Evolutionary conservation across 2,329 filamentous ascomycete genomes (phyloP).

Genomic region (Hawksworthiomyces lignivorus): DNA sequence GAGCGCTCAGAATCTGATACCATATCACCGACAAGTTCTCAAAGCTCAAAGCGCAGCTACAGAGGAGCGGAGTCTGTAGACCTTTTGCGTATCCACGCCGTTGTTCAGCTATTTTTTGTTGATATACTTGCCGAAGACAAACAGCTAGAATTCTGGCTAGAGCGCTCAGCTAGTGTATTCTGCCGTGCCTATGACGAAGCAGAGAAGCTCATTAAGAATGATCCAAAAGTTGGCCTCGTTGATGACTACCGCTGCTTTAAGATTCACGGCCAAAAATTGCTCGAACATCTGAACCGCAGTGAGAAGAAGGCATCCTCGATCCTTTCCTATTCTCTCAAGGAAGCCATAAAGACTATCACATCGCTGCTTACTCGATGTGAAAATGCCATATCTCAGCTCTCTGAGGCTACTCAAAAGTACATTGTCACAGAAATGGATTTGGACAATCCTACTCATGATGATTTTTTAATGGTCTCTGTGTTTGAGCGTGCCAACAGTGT

Average conservation of each 20-base stretch:
- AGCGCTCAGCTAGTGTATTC: conserved; percentile 39
- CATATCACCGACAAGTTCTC: conserved; percentile 32
- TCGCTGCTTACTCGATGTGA: too few species aligned
- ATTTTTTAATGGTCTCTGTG: conserved; percentile 33
- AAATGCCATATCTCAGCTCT: conserved; percentile 34
- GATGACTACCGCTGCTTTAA: conserved; percentile 46
- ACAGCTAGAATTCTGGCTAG: conserved; percentile 39
- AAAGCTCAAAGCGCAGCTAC: conserved; percentile 26
- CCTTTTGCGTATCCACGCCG: conserved; percentile 41
- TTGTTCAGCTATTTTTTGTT: conserved; percentile 46
- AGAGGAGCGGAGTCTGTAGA: conserved; percentile 38
- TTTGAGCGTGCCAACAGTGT: conserved; percentile 43
- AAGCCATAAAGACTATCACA: too few species aligned
- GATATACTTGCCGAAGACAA: conserved; percentile 35
- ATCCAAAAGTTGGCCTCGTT: conserved; percentile 34
- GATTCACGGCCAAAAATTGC: conserved; percentile 42
- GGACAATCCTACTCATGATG: conserved; percentile 14
- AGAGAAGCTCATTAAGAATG: conserved; percentile 32
- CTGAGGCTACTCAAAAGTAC: conserved; percentile 30
- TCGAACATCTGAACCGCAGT: conserved; percentile 33
- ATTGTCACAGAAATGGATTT: conserved; percentile 22
- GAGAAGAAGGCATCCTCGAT: conserved; percentile 26
- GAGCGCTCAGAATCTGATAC: conserved; percentile 41
- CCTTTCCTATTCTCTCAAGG: too few species aligned
- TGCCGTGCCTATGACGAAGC: conserved; percentile 41